phyloP scores from a whole-genome alignment of 202 grass and related monocot species.

The Setaria viridis region DNA sequence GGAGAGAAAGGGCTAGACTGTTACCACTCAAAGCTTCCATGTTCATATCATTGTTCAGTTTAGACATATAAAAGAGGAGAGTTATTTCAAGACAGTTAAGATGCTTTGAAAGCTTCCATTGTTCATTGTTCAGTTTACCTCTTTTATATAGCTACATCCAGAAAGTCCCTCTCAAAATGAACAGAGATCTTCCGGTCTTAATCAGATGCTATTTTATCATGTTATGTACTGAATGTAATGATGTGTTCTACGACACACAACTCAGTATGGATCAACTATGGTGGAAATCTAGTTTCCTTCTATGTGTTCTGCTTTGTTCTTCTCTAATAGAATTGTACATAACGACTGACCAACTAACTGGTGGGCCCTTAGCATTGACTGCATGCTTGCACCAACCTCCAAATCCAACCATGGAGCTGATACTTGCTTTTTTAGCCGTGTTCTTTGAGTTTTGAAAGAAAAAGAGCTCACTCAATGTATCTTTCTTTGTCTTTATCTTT shows the following conservation, averaged over 20 bases:
- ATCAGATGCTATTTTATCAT: constrained; percentile 31
- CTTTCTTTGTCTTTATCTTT: constrained; percentile 39
- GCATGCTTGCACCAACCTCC: constrained; percentile 48
- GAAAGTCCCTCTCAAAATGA: not conserved
- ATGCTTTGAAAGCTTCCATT: constrained; percentile 33
- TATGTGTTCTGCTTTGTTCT: constrained; percentile 18
- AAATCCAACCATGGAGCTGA: constrained; percentile 41
- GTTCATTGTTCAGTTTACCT: constrained; percentile 5
- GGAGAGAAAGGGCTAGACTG: not conserved
- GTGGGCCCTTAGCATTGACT: constrained; percentile 50
- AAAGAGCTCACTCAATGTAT: constrained; percentile 35
- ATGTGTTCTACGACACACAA: constrained; percentile 30
- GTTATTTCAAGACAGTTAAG: too few relatives aligned
- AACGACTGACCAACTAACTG: constrained; percentile 50
- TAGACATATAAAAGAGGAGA: too few relatives aligned
- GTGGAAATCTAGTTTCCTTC: constrained; percentile 41
- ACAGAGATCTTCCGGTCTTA: constrained; percentile 4
- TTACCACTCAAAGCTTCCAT: constrained; percentile 35
- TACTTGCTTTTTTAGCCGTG: constrained; percentile 17
- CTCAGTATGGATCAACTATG: constrained; percentile 38
- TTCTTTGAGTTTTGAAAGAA: constrained; percentile 40
- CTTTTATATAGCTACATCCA: not conserved
- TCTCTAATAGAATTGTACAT: constrained; percentile 40
- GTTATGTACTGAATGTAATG: constrained; percentile 25
- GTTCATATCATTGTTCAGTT: constrained; percentile 10